Evolutionary conservation across 169 alveolate species (phyloP).

Genomic region (Plasmodium sp.): DNA sequence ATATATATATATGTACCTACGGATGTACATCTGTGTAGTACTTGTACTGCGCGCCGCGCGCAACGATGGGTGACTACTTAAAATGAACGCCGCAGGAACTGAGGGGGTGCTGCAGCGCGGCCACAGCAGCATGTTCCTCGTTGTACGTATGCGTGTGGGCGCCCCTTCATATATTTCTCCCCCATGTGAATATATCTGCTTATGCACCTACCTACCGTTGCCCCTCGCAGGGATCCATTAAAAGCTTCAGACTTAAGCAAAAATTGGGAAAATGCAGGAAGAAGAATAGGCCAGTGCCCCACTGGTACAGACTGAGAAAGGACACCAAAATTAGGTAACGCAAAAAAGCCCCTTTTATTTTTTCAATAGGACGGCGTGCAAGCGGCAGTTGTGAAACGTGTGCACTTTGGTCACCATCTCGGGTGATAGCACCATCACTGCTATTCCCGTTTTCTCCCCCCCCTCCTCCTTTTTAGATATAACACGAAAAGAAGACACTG

Average conservation of each 20-base stretch:
- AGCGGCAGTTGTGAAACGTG: background rate
- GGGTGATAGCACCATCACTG: background rate
- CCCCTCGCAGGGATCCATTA: conserved; percentile 91
- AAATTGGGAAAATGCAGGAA: conserved; percentile 94
- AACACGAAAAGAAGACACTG: conserved; percentile 96
- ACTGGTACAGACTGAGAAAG: conserved; percentile 96
- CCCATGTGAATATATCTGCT: background rate
- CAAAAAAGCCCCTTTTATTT: background rate
- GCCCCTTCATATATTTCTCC: background rate
- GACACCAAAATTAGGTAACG: conserved; percentile 93
- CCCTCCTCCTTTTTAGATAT: conserved; percentile 82
- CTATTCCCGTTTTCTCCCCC: background rate
- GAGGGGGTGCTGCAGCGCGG: background rate
- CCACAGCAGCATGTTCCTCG: background rate
- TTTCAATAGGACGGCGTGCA: background rate
- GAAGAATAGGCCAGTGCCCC: conserved; percentile 97
- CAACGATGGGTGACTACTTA: background rate
- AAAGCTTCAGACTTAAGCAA: conserved; percentile 92
- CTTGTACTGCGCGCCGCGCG: background rate
- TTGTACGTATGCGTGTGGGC: background rate
- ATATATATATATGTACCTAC: background rate
- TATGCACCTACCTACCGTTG: conserved; percentile 1
- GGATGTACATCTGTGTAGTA: background rate
- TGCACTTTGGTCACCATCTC: background rate
- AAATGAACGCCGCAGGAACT: background rate